A percentile compares a stretch with the other conserved stretches of the same genome.
Evolutionary conservation across 805 yeast genomes (phyloP).

Genomic region (Saturnispora galanensis): DNA sequence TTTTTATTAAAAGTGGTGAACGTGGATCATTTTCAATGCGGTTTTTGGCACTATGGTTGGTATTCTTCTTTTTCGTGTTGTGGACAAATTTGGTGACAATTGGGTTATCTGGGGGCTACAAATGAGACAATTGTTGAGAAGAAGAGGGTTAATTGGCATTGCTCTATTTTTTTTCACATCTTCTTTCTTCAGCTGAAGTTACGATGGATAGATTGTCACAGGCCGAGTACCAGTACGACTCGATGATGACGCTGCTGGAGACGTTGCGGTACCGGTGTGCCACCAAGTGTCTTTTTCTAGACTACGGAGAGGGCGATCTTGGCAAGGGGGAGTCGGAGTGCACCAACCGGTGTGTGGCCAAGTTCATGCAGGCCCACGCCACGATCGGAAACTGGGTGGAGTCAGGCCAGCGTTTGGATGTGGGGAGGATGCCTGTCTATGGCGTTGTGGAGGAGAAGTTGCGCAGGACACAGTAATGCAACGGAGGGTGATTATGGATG

Average conservation of each 20-base stretch:
- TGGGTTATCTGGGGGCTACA: too few species aligned
- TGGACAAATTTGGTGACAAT: too few species aligned
- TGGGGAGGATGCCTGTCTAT: conserved; percentile 29
- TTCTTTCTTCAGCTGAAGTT: conserved; percentile 31
- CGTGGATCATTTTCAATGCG: conserved; percentile 10
- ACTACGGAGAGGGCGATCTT: conserved; percentile 68
- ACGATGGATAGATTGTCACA: conserved; percentile 29
- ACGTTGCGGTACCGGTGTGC: conserved; percentile 54
- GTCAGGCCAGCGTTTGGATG: conserved; percentile 32
- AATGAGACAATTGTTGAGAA: neutral
- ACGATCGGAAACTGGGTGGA: conserved; percentile 46
- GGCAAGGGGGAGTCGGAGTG: conserved; percentile 76
- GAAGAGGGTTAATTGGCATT: neutral
- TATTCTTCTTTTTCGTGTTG: too few species aligned
- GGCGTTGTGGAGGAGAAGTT: conserved; percentile 19
- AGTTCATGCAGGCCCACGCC: conserved; percentile 67
- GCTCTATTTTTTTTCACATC: neutral
- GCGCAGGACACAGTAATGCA: too few species aligned
- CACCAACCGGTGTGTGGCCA: conserved; percentile 90
- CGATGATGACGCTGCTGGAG: conserved; percentile 40
- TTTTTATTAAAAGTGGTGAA: conserved; percentile 11
- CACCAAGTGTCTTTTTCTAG: conserved; percentile 73
- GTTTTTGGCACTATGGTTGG: neutral
- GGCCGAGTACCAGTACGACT: conserved; percentile 61
- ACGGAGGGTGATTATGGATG: too few species aligned